A percentile compares a stretch with the other conserved stretches of the same genome.
These are phyloP conservation scores for Atkinsonella hypoxylon DNA, from an alignment of 2,329 filamentous ascomycete genomes.

Conservation along the genomic window DNA sequence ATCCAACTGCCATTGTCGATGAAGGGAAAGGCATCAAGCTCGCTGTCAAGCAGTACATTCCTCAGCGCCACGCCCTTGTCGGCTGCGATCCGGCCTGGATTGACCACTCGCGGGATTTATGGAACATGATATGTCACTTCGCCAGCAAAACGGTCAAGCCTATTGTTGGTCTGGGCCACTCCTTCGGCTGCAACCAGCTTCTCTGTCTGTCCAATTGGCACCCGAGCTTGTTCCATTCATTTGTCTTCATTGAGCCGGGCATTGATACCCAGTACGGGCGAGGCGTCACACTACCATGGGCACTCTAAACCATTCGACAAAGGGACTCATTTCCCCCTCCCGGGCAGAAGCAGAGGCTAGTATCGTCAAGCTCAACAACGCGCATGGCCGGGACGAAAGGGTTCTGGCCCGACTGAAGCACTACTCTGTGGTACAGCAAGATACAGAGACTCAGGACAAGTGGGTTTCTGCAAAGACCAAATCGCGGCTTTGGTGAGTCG, in stretches of 20 bases:
- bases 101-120: slow-evolving; percentile 4
- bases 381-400: neutral
- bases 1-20: slow-evolving; percentile 1
- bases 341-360: neutral
- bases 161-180: slow-evolving; percentile 4
- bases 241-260: slow-evolving; percentile 4
- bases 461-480: neutral
- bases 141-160: neutral
- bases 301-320: neutral
- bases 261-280: slow-evolving; percentile 1
- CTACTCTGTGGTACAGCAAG: neutral
- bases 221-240: slow-evolving; percentile 5
- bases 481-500: slow-evolving; percentile 1
- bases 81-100: slow-evolving; percentile 5
- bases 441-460: neutral
- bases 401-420: slow-evolving; percentile 1
- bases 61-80: neutral
- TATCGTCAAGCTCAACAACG: slow-evolving; percentile 1
- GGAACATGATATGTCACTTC: slow-evolving; percentile 1
- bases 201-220: slow-evolving; percentile 5
- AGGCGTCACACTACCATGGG: slow-evolving; percentile 2
- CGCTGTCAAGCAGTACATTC: slow-evolving; percentile 4
- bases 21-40: neutral
- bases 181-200: slow-evolving; percentile 4
- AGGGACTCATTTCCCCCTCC: neutral